phyloP scores from a whole-genome alignment of 1,139 yeast genomes.

The Hanseniaspora sp. region DNA sequence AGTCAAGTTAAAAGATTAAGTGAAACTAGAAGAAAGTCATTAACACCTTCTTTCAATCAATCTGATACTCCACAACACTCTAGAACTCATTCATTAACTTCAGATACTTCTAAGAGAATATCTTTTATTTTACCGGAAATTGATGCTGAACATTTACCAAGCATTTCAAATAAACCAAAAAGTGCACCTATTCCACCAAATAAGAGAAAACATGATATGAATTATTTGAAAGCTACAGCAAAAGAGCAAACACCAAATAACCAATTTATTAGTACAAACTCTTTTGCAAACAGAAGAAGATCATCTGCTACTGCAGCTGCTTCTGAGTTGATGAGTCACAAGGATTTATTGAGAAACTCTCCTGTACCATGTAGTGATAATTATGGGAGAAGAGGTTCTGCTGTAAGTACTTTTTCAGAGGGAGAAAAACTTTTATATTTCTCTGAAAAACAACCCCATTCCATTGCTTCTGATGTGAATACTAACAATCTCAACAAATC shows the following conservation, averaged over 20 bases:
- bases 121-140: conserved; percentile 9
- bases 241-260: neutral
- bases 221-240: neutral
- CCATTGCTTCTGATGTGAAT: neutral
- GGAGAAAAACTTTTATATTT: neutral
- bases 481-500: neutral
- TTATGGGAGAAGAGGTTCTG: conserved; percentile 3
- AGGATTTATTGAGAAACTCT: conserved; percentile 22
- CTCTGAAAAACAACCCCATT: neutral
- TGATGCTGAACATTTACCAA: neutral
- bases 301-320: conserved; percentile 2
- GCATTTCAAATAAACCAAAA: neutral
- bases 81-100: conserved; percentile 7
- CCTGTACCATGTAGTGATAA: conserved; percentile 24
- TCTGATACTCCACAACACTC: conserved; percentile 2
- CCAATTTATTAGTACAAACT: neutral
- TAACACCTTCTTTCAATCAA: conserved; percentile 3
- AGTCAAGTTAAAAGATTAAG: conserved; percentile 31
- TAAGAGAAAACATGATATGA: neutral
- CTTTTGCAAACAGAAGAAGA: conserved; percentile 4
- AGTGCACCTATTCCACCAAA: neutral
- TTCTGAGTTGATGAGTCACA: neutral
- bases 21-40: conserved; percentile 12
- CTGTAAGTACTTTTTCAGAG: neutral
- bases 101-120: neutral